Evolutionary conservation across 768 basidiomycete genomes (phyloP), one percentile per base, ranked within the genome.

Genomic region (Russula brevipes): DNA sequence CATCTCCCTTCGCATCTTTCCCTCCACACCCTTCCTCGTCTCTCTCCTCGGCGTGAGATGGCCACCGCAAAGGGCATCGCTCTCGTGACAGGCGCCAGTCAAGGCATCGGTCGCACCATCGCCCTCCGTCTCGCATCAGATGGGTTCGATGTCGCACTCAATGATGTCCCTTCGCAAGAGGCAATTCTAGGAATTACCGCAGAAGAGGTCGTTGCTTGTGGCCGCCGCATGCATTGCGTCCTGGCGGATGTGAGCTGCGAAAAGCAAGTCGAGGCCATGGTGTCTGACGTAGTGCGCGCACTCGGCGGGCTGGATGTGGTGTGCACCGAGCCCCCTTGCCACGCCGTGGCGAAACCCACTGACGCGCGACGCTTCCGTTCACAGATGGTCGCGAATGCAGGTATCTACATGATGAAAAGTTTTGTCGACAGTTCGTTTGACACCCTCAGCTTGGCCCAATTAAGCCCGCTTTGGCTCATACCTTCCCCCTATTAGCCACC

Each of bases 81-180:
- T 38, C 33, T 60, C 4, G 39, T 61, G 24, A 66, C 24, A 11
- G 61, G 59, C 63, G 39, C 61, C 46, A 65, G 71, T 57, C 60
- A 69, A 66, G 46, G 72, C 66, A 63, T 72, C 64, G 51, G 72
- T 53, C 71, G 72, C 16, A 54, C 66, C 17, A 74, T 78, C 5
- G 74, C 73, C 10, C 60, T 77, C 31, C 69, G 71, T 36, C 71
- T 76, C n/a, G 75, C 76, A 1, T 54, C 35, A 11, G 77, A 75
- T 38, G 77, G 73, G 1, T 72, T 70, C 35, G 72, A 74, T 42
- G 45, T 76, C 14, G 68, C 64, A 0, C 58, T 77, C 3, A 78
- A 72, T 24, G 73, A 76, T 31, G 12, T 76, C 5, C 65, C 72
- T 0, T 64, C 70, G 0, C 73, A 74, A 46, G 61, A 54, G 4